Percentiles rank a stretch among this genome's conserved stretches.
phyloP scores from a whole-genome alignment of 108 stramenopile species.

The Cyclostephanos invisitatus region DNA sequence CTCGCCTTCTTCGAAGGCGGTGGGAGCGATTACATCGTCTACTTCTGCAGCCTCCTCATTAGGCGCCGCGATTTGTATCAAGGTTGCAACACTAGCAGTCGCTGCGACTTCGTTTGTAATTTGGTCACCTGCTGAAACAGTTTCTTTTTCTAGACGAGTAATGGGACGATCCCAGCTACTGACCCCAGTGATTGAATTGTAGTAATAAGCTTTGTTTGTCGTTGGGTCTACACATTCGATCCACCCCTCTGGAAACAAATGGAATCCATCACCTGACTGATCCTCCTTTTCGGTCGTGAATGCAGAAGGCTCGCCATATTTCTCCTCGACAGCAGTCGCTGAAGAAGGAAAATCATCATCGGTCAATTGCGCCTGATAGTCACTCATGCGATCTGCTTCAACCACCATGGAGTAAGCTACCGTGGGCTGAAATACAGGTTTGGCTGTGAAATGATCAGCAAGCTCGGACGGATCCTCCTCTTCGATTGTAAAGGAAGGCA shows the following conservation, averaged over 20 bases:
- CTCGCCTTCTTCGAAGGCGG: background rate
- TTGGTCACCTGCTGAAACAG: background rate
- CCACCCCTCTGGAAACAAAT: conserved; percentile 45
- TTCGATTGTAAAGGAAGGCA: background rate
- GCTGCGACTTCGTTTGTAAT: background rate
- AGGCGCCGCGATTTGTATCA: background rate
- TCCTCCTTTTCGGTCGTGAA: background rate
- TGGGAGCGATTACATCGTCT: background rate
- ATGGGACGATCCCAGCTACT: conserved; percentile 71
- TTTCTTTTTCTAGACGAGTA: background rate
- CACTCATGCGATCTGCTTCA: conserved; percentile 21
- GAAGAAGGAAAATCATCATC: conserved; percentile 7
- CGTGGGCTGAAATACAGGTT: background rate
- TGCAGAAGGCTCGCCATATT: too few species aligned
- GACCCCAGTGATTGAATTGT: conserved; percentile 51
- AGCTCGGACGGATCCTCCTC: background rate
- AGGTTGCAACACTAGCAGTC: background rate
- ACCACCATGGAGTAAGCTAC: conserved; percentile 23
- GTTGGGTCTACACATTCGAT: conserved; percentile 43
- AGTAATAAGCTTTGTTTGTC: conserved; percentile 51
- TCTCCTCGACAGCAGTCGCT: background rate
- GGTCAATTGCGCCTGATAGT: conserved; percentile 12
- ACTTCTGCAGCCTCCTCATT: background rate
- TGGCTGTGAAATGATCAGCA: too few species aligned
- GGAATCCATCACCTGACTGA: background rate